Conservation (phyloP, 805 yeast species). For the Teunomyces lycoperdinae region DNA sequence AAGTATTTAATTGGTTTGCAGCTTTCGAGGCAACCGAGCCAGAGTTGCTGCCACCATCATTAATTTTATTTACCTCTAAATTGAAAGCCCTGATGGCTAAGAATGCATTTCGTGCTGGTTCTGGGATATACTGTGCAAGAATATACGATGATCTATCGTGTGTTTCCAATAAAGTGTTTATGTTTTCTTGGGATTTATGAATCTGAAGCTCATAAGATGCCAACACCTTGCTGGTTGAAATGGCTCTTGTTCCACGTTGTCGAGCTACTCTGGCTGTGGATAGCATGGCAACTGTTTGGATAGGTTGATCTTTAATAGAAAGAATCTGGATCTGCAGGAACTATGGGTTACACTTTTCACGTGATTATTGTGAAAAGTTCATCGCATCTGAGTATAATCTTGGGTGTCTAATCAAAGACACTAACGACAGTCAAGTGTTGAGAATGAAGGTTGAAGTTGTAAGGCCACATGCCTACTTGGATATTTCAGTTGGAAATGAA, state of each 20-base stretch:
- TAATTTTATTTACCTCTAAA: conserved; percentile 56
- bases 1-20: conserved; percentile 22
- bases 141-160: conserved; percentile 64
- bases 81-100: conserved; percentile 65
- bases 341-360: background rate
- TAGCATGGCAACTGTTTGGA: background rate
- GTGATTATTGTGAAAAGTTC: background rate
- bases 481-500: conserved; percentile 44
- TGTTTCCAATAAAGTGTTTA: conserved; percentile 42
- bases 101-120: conserved; percentile 57
- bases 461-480: conserved; percentile 44
- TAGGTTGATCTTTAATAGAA: background rate
- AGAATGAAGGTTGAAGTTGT: conserved; percentile 31
- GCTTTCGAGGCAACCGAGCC: conserved; percentile 30
- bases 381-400: background rate
- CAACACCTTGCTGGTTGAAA: background rate
- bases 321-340: background rate
- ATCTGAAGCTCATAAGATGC: conserved; percentile 15
- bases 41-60: conserved; percentile 23
- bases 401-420: background rate
- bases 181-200: conserved; percentile 40
- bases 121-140: conserved; percentile 67
- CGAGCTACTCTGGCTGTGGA: background rate
- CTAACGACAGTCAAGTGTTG: background rate
- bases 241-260: background rate